Evolutionary conservation across 345 rosid genomes (phyloP).

Genomic region (Ceriops zippeliana): DNA sequence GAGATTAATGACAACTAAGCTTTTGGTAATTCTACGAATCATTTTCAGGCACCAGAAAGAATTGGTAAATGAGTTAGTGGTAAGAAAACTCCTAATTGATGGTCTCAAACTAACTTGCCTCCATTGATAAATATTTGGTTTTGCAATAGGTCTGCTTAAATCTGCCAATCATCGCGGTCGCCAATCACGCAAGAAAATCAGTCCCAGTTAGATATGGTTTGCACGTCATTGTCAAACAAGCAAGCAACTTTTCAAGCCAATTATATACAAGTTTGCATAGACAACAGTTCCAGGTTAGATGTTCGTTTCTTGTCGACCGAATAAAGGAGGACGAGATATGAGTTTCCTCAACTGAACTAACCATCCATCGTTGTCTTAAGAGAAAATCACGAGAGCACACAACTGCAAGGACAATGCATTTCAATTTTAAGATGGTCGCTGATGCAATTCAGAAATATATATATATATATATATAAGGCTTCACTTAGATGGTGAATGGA

Average conservation of each 20-base stretch:
- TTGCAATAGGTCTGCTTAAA: not conserved
- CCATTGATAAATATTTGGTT: not conserved
- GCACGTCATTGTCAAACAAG: not conserved
- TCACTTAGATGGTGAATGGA: not conserved
- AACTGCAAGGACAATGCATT: not conserved
- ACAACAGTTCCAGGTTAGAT: not conserved
- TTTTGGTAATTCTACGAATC: too few species aligned
- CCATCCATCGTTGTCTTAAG: not conserved
- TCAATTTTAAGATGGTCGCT: not conserved
- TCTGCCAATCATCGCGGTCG: constrained; percentile 3
- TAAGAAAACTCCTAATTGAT: too few species aligned
- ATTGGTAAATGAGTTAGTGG: too few species aligned
- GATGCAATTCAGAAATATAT: not conserved
- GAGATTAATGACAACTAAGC: too few species aligned
- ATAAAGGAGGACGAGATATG: not conserved
- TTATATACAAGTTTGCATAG: not conserved
- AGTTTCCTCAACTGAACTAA: not conserved
- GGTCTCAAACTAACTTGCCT: not conserved
- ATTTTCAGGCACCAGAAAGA: too few species aligned
- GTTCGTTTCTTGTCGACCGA: not conserved
- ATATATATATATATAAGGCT: not conserved
- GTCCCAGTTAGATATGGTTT: not conserved
- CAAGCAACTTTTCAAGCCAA: not conserved
- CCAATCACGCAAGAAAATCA: not conserved
- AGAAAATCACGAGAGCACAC: not conserved